Base-by-base conservation (phyloP, 1,139 yeast genomes). In the Candida sp. region DNA sequence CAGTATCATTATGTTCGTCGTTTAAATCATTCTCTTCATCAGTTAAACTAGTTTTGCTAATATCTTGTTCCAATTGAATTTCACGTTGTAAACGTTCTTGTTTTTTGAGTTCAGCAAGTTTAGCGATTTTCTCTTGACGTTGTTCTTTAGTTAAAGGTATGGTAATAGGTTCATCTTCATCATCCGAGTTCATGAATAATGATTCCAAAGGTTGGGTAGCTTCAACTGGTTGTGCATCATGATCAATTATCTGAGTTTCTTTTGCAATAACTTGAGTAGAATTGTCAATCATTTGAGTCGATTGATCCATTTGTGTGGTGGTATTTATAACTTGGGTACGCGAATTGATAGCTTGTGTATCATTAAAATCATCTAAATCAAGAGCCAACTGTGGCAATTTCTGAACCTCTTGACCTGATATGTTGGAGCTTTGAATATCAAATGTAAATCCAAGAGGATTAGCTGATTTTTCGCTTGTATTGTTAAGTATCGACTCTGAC, bases 1-100 rank as follows among this genome's bases (percentile, higher is more conserved):
- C 52, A 2, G 52, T 49, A 21, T 58, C 60, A 41, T 55, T 53
- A 6, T 54, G 48, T 15, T 53, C 61, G 8, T 55, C 56, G 30
- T 61, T 57, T 36, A 65, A 46, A 43, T 70, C 77, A 21, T 66
- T 54, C 46, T 73, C 78, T 48, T 72, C 77, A 43, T 73, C 78
- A 1, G 75, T 68, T 21, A 72, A 53, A 1, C 77, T 55, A 0
- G 62, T 60, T 39, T 55, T 64, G 1, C 71, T 50, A 21, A 72
- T 56, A 41, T 73, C 77, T 2, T 64, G 63, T 40, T 63, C 65
- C 29, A 70, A 56, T 42, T 45, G 47, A 23, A 50, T 46, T 45
- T 50, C 56, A 38, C 43, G 49, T 45, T 27, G 45, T 43, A 43
- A 37, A 25, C 69, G 49, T 42, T 60, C 54, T 25, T 52, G 53